Evolutionary conservation across 2,329 filamentous ascomycete species (phyloP), one percentile per base, ranked within the genome.

Genomic region (Penicillium sp.): DNA sequence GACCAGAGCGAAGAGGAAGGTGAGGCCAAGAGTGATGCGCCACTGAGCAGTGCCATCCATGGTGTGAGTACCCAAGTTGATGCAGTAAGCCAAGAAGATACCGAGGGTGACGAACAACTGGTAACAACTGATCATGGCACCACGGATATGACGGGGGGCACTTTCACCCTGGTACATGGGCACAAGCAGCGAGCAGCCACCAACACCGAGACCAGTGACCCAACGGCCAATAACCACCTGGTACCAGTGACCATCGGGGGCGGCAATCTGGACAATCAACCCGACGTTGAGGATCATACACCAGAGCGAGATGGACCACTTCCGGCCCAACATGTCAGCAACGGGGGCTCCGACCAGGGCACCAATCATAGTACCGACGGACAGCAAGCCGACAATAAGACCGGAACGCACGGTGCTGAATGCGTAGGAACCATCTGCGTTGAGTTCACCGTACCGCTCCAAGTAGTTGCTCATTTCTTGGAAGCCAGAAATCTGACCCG

Each of bases 1-100:
- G 43, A 84, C 73, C 9, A 78, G 66, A 9, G 83, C 79, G 71
- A 81, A 85, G 56, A 84, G 74, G 68, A 83, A 85, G 34, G 80
- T 82, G 29, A 86, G 70, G 2, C 82, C 83, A 66, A 85, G 81
- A 2, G 77, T 76, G 46, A 80, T 78, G 5, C 78, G 69, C 78
- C 78, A 80, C 9, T 77, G 77, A n/a, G 64, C 74, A 75, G 68
- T 85, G 32, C 64, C 68, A 0, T 67, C 44, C 9, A 75, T 59
- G 31, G 42, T 60, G 50, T 76, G 67, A 16, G 76, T 78, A 18
- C 78, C 78, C 61, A 72, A 70, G 63, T 79, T 79, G 67, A 80
- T 77, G 32, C 72, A 73, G 61, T 77, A 73, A 29, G 77, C 75
- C 9, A 78, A 62, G 61, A 79, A 75, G 59, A 79, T 79, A 45